Conservation (phyloP, 1,139 yeast species). For the Yamadazyma triangularis region DNA sequence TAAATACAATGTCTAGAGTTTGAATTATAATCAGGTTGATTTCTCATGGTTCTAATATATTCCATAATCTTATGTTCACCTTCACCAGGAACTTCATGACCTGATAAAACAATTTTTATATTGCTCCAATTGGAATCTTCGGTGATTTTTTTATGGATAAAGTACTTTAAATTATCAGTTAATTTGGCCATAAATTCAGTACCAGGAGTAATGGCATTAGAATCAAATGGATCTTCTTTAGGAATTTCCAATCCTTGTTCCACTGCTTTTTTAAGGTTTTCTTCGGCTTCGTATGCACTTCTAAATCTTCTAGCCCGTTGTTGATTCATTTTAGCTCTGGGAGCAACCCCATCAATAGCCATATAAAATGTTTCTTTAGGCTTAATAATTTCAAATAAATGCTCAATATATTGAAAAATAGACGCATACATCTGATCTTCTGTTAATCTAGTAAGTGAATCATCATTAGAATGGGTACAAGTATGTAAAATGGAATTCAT, state of each 20-base stretch:
- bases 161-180: conserved; percentile 78
- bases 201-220: conserved; percentile 97
- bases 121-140: conserved; percentile 90
- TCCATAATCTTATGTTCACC: conserved; percentile 99
- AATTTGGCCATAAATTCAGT: conserved; percentile 94
- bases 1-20: conserved; percentile 91
- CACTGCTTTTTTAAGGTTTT: conserved; percentile 61
- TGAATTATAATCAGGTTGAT: conserved; percentile 81
- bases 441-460: conserved; percentile 55
- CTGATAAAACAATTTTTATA: conserved; percentile 81
- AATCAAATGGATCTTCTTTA: conserved; percentile 79
- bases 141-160: conserved; percentile 83
- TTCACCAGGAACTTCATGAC: conserved; percentile 98
- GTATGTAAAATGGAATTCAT: conserved; percentile 97
- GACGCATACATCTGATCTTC: conserved; percentile 92
- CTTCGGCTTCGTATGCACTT: conserved; percentile 92
- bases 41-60: conserved; percentile 79
- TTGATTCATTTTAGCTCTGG: conserved; percentile 98
- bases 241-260: conserved; percentile 60
- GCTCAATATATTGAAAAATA: conserved; percentile 94
- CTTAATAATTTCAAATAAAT: conserved; percentile 78
- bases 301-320: conserved; percentile 94
- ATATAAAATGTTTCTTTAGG: conserved; percentile 87
- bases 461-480: conserved; percentile 79
- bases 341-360: conserved; percentile 99